These are phyloP conservation scores for Chaetomiaceae sp. DNA, from an alignment of 2,329 filamentous ascomycete species.

Conservation along the genomic window DNA sequence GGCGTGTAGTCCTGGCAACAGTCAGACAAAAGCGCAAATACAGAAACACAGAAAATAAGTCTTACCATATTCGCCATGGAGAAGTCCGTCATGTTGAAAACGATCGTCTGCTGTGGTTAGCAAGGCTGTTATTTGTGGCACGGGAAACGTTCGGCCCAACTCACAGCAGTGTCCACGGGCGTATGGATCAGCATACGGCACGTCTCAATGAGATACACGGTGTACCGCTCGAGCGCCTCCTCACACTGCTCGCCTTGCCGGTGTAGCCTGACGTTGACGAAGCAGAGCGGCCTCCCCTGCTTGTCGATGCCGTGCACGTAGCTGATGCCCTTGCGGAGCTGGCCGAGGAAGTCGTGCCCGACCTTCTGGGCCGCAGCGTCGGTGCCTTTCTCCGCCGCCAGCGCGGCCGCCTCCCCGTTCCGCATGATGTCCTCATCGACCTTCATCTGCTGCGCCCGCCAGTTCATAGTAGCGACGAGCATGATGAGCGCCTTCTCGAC, in stretches of 20 bases:
- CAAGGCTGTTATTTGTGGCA: not conserved
- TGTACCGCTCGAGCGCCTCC: slow-evolving; percentile 77
- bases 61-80: slow-evolving; percentile 85
- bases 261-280: slow-evolving; percentile 78
- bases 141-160: slow-evolving; percentile 32
- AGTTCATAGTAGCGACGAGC: slow-evolving; percentile 90
- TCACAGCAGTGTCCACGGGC: slow-evolving; percentile 85
- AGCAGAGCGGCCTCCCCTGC: slow-evolving; percentile 75
- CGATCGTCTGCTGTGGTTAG: slow-evolving; percentile 57
- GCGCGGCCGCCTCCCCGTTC: slow-evolving; percentile 64
- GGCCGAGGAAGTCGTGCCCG: slow-evolving; percentile 71
- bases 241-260: slow-evolving; percentile 75
- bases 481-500: slow-evolving; percentile 88
- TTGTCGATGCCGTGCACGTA: slow-evolving; percentile 86
- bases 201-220: slow-evolving; percentile 91
- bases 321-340: slow-evolving; percentile 86
- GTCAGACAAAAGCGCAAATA: slow-evolving; percentile 16
- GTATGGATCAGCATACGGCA: slow-evolving; percentile 73
- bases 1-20: slow-evolving; percentile 71
- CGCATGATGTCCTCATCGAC: slow-evolving; percentile 85
- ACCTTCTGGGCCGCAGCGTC: slow-evolving; percentile 59
- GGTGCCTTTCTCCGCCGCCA: slow-evolving; percentile 50
- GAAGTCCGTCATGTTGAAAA: slow-evolving; percentile 96
- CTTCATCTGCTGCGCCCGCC: slow-evolving; percentile 75
- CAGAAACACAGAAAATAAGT: slow-evolving; percentile 18